Base-by-base conservation (phyloP, 345 rosid species). In the Microcos paniculata region DNA sequence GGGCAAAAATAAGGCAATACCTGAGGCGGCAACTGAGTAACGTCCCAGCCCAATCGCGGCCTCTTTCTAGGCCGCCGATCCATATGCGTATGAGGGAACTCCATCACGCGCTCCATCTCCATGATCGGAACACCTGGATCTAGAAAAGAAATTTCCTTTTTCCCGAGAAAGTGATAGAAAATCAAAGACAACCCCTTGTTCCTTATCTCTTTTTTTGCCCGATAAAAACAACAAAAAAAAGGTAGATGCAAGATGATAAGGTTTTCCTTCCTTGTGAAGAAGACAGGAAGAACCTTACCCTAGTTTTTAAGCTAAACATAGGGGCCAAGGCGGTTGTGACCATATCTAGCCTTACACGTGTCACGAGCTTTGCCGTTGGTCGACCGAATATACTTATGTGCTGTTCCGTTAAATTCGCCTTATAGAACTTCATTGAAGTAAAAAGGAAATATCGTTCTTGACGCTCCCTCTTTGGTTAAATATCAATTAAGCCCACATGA, bases 31-130 rank as follows among this genome's bases (percentile, higher is more conserved):
- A 69, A 74, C 79, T 82, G 81, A 40, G 86, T 85, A 0, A 87
- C 89, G 66, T 90, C 94, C 94, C 94, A 90, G 65, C 94, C 94
- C 55, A 90, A 64, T 63, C 94, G 94, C 21, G 84, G 86, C 80
- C 91, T 81, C 87, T 90, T 90, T 61, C 94, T 80, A 15, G 94
- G 94, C 16, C 91, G 90, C 28, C 87, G 87, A 76, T 88, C 94
- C 33, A 88, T 80, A 67, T 85, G 87, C 66, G 88, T 40, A 33
- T 56, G 84, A 40, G 94, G 92, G 62, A 90, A 79, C 71, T 84
- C 86, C 3, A 82, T 83, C 70, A 84, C 82, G 82, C 88, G 87
- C 77, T 88, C 92, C 88, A 82, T 88, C 90, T 88, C 92, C 94
- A 90, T 90, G 79, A 82, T 78, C 70, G 58, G 28, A 68, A 48